These are phyloP conservation scores for Lachancea sp. DNA, from an alignment of 805 yeast species.

Conservation along the genomic window DNA sequence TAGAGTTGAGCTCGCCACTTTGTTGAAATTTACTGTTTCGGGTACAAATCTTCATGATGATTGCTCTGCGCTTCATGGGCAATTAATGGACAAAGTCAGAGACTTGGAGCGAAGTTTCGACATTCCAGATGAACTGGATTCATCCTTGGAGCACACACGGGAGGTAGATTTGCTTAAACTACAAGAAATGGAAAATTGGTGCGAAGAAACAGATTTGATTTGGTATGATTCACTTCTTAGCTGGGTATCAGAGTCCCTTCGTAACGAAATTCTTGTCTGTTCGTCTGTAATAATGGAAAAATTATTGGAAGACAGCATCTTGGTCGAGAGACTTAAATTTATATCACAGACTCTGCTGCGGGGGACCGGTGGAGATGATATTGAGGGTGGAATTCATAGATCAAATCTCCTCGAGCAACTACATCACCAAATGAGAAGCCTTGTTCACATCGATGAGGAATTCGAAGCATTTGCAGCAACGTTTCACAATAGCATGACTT, in stretches of 20 bases:
- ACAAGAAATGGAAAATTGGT: slow-evolving; percentile 53
- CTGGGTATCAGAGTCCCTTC: slow-evolving; percentile 42
- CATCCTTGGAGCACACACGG: slow-evolving; percentile 39
- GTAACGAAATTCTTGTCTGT: slow-evolving; percentile 48
- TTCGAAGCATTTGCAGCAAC: slow-evolving; percentile 32
- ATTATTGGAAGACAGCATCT: slow-evolving; percentile 28
- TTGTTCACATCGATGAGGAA: slow-evolving; percentile 32
- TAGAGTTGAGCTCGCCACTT: slow-evolving; percentile 34
- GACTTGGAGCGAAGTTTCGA: slow-evolving; percentile 47
- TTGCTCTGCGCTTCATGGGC: slow-evolving; percentile 24
- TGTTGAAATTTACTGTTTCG: slow-evolving; percentile 19
- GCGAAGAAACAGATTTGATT: slow-evolving; percentile 35
- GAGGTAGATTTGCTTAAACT: slow-evolving; percentile 41
- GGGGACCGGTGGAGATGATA: not conserved
- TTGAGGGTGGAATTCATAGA: not conserved
- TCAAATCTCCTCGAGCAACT: slow-evolving; percentile 12
- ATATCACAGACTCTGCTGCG: slow-evolving; percentile 14
- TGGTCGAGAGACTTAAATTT: slow-evolving; percentile 22
- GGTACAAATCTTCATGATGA: slow-evolving; percentile 18
- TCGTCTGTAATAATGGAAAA: slow-evolving; percentile 53
- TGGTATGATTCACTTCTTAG: slow-evolving; percentile 38
- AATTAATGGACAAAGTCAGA: slow-evolving; percentile 40
- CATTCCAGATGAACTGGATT: slow-evolving; percentile 47
- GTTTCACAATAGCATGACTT: slow-evolving; percentile 7
- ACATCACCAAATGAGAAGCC: slow-evolving; percentile 27